Evolutionary conservation across 257 asterid genomes (phyloP).

Genomic region (Scutellaria galericulata): DNA sequence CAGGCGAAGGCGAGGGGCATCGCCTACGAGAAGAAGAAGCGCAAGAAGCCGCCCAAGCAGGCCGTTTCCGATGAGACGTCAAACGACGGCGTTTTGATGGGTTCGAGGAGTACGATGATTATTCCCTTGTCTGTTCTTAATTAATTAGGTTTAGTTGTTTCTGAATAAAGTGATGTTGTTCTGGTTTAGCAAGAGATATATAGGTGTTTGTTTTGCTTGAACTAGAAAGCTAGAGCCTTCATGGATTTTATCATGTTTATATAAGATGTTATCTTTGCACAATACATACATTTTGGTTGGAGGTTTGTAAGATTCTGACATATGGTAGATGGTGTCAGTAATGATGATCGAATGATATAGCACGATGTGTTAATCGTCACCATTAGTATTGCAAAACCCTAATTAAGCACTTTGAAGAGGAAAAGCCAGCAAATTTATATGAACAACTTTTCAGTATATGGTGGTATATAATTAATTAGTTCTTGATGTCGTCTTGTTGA

Average conservation of each 20-base stretch:
- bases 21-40: constrained; percentile 65
- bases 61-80: constrained; percentile 5
- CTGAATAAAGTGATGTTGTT: background rate
- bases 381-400: too few species aligned
- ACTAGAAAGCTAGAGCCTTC: background rate
- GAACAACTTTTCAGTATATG: too few species aligned
- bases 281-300: background rate
- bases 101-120: constrained; percentile 33
- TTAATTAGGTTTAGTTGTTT: constrained; percentile 29
- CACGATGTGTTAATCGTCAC: too few species aligned
- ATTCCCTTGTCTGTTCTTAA: constrained; percentile 43
- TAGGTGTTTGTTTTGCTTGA: background rate
- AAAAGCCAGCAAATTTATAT: too few species aligned
- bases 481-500: too few species aligned
- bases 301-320: constrained; percentile 19
- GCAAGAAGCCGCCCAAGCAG: constrained; percentile 44
- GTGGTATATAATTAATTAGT: too few species aligned
- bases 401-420: too few species aligned
- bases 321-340: constrained; percentile 10
- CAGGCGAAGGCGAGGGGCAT: constrained; percentile 67
- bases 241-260: background rate
- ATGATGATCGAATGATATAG: constrained; percentile 28
- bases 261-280: too few species aligned
- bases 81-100: constrained; percentile 32
- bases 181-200: background rate